Base-by-base conservation (phyloP, 139 green algal genomes). In the Chlorella sp. region DNA sequence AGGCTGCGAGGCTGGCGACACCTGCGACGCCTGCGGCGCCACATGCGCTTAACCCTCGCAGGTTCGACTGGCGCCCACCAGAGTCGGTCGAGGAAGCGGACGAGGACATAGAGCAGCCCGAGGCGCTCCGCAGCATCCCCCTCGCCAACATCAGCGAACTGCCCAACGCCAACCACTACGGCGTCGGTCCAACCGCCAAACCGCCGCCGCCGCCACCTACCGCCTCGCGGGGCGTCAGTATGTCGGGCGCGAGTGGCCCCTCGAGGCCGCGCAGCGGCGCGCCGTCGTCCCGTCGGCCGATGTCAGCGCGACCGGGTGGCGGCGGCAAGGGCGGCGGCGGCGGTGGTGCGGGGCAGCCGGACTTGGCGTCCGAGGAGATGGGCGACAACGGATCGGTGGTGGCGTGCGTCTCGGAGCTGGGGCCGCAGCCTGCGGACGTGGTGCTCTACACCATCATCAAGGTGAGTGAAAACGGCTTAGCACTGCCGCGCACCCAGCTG, bases 21-120 rank as follows among this genome's bases (percentile, higher is more conserved):
- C n/a, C n/a, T n/a, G n/a, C n/a, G n/a, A n/a, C n/a, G n/a, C n/a
- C n/a, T n/a, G n/a, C n/a, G n/a, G n/a, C n/a, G n/a, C n/a, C n/a
- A n/a, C n/a, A n/a, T n/a, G n/a, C n/a, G n/a, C n/a, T n/a, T n/a
- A n/a, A n/a, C n/a, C n/a, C n/a, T n/a, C n/a, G n/a, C n/a, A n/a
- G 60, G 31, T 80, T 76, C 62, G 74, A 80, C 65, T 80, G 74
- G 74, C 62, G 74, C 29, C 74, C 74, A 34, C 74, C 74, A 20
- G 74, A 80, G 30, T 76, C 71, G 62, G 24, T 68, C 32, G 74
- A 71, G 70, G 62, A 69, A 59, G 26, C 31, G 2, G 32, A 51
- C 20, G 29, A 69, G 23, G 32, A 49, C 6, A 69, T 69, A 5
- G 63, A 69, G 33, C 63, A 69, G 33, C 63, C 63, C 5, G 63